These are phyloP conservation scores for Penicillium sp. DNA, from an alignment of 2,329 filamentous ascomycete genomes.

Conservation along the genomic window DNA sequence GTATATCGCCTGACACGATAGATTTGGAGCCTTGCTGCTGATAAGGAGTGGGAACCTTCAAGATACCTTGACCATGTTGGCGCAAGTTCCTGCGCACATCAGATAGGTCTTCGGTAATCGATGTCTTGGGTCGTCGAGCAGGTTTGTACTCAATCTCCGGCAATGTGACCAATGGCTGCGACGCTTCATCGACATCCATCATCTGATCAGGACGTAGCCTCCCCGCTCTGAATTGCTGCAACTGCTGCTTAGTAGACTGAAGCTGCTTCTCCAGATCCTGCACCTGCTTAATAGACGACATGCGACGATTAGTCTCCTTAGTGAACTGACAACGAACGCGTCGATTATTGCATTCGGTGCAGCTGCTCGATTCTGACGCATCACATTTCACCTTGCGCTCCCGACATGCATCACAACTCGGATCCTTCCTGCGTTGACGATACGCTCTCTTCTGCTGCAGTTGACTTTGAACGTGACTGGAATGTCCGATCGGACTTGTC, in stretches of 20 bases:
- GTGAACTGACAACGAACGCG: slow-evolving; percentile 99
- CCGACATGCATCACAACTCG: slow-evolving; percentile 94
- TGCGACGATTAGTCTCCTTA: slow-evolving; percentile 95
- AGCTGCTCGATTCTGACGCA: slow-evolving; percentile 92
- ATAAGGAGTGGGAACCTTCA: slow-evolving; percentile 72
- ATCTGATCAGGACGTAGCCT: slow-evolving; percentile 52
- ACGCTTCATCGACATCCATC: slow-evolving; percentile 43
- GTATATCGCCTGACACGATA: slow-evolving; percentile 55
- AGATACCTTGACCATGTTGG: slow-evolving; percentile 72
- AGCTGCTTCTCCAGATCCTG: slow-evolving; percentile 95
- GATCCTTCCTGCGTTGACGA: slow-evolving; percentile 90
- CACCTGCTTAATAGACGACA: slow-evolving; percentile 99
- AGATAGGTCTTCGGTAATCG: slow-evolving; percentile 66
- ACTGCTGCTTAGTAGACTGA: slow-evolving; percentile 74
- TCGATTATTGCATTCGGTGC: slow-evolving; percentile 93
- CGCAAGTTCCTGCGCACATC: slow-evolving; percentile 71
- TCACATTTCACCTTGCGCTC: slow-evolving; percentile 85
- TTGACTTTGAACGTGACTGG: slow-evolving; percentile 60
- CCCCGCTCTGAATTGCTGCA: slow-evolving; percentile 68
- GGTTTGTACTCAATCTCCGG: slow-evolving; percentile 67
- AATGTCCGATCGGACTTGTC: slow-evolving; percentile 48
- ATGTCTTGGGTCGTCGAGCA: slow-evolving; percentile 61
- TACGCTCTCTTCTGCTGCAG: slow-evolving; percentile 85
- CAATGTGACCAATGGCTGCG: slow-evolving; percentile 55
- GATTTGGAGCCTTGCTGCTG: slow-evolving; percentile 54